Percentiles rank a stretch among this genome's conserved stretches.
Conservation (phyloP, 805 yeast species). For the Lipomyces anomalus region DNA sequence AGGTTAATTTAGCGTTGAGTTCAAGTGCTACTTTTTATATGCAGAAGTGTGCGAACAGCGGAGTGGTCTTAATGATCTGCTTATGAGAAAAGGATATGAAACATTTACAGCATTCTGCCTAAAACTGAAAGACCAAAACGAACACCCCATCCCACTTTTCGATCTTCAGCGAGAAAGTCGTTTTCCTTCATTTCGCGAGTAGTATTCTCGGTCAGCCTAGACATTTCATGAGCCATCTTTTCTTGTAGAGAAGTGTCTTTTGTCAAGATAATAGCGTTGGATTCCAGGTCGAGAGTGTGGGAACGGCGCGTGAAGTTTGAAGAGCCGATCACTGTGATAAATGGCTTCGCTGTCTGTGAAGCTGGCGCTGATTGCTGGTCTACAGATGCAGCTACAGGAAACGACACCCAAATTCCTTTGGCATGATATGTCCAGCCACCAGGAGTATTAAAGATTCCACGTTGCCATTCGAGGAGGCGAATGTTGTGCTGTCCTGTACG, state of each 20-base stretch:
- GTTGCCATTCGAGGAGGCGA: slow-evolving; percentile 73
- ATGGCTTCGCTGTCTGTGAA: slow-evolving; percentile 53
- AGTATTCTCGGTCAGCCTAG: too few relatives aligned
- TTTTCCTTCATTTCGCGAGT: slow-evolving; percentile 49
- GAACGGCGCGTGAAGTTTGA: slow-evolving; percentile 91
- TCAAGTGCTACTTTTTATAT: too few relatives aligned
- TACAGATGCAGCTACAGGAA: slow-evolving; percentile 2
- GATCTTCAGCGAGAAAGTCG: slow-evolving; percentile 59
- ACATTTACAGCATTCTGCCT: slow-evolving; percentile 6
- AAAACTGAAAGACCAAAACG: slow-evolving; percentile 43
- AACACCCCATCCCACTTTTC: slow-evolving; percentile 59
- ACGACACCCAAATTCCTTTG: slow-evolving; percentile 81
- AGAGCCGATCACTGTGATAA: slow-evolving; percentile 79
- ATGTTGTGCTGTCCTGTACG: slow-evolving; percentile 44
- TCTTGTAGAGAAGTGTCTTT: slow-evolving; percentile 53
- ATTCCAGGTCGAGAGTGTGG: slow-evolving; percentile 78
- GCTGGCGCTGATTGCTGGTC: slow-evolving; percentile 36
- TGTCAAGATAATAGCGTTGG: slow-evolving; percentile 77
- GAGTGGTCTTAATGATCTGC: too few relatives aligned
- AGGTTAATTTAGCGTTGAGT: too few relatives aligned
- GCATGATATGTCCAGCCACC: slow-evolving; percentile 98
- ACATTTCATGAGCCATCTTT: slow-evolving; percentile 57
- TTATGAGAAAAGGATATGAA: too few relatives aligned
- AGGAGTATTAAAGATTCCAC: slow-evolving; percentile 73
- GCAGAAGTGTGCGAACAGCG: too few relatives aligned